phyloP scores from a whole-genome alignment of 2,329 filamentous ascomycete species.

The Leptographium flavum region DNA sequence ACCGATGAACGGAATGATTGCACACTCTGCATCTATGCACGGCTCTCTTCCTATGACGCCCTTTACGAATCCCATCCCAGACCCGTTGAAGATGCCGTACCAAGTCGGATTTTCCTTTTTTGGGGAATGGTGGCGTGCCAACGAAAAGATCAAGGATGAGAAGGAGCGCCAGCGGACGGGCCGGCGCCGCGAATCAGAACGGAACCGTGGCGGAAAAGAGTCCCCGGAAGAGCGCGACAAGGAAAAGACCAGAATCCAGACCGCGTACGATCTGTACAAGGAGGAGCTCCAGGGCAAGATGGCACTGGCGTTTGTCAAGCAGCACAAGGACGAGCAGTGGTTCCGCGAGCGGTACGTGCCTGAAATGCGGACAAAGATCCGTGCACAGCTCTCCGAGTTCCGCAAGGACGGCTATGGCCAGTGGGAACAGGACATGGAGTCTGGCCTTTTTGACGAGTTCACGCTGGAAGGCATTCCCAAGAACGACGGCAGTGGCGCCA shows the following conservation, averaged over 20 bases:
- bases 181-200: constrained; percentile 50
- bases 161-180: constrained; percentile 58
- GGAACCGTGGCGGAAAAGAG: constrained; percentile 49
- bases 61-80: constrained; percentile 50
- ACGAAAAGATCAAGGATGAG: constrained; percentile 71
- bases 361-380: constrained; percentile 63
- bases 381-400: constrained; percentile 63
- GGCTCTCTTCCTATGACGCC: constrained; percentile 22
- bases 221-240: constrained; percentile 61
- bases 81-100: constrained; percentile 59
- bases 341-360: constrained; percentile 90
- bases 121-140: constrained; percentile 73
- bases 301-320: constrained; percentile 77
- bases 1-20: constrained; percentile 48
- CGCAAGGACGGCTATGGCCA: constrained; percentile 66
- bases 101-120: constrained; percentile 80
- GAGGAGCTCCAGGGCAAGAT: constrained; percentile 60
- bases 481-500: constrained; percentile 75
- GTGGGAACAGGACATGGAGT: constrained; percentile 79
- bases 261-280: constrained; percentile 52
- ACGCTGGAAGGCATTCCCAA: constrained; percentile 90
- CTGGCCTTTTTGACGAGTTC: constrained; percentile 83
- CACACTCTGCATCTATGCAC: constrained; percentile 48
- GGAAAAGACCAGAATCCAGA: constrained; percentile 65
- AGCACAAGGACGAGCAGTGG: constrained; percentile 95